Percentiles rank a stretch among this genome's conserved stretches.
Conservation (phyloP, 345 rosid species). For the Citrus maxima region DNA sequence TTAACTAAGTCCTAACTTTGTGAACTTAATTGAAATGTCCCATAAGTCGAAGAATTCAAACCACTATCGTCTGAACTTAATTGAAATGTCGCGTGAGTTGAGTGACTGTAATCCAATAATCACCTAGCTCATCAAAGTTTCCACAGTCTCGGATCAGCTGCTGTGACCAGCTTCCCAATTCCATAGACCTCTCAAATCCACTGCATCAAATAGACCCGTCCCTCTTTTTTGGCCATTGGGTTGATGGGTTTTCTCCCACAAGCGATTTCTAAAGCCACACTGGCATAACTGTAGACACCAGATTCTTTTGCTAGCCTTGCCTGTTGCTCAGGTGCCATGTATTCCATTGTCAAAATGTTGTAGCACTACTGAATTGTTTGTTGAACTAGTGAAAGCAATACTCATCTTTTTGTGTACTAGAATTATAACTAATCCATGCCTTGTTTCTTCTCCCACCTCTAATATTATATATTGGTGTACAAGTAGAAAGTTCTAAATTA, state of each 20-base stretch:
- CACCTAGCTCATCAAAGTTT: not conserved
- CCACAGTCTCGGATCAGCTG: not conserved
- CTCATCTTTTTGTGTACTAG: not conserved
- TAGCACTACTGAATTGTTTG: not conserved
- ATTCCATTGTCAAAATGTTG: conserved; percentile 3
- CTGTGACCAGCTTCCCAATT: not conserved
- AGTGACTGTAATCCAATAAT: not conserved
- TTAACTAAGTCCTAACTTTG: no score
- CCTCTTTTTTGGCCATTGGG: not conserved
- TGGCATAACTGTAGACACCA: conserved; percentile 31
- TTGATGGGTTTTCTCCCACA: conserved; percentile 15
- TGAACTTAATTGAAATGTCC: no score
- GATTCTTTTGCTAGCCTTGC: conserved; percentile 29
- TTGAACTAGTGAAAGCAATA: conserved; percentile 13
- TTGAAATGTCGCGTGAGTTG: no score
- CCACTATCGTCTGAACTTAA: no score
- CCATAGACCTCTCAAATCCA: conserved; percentile 17
- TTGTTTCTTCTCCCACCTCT: conserved; percentile 1
- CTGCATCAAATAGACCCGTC: not conserved
- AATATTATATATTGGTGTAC: not conserved
- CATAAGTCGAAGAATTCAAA: no score
- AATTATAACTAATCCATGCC: conserved; percentile 32
- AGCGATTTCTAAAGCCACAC: conserved; percentile 30
- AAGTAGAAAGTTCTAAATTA: no score
- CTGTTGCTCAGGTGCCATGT: conserved; percentile 17